These are phyloP conservation scores for Erodium maritimum DNA, from an alignment of 345 rosid species.

Conservation along the genomic window DNA sequence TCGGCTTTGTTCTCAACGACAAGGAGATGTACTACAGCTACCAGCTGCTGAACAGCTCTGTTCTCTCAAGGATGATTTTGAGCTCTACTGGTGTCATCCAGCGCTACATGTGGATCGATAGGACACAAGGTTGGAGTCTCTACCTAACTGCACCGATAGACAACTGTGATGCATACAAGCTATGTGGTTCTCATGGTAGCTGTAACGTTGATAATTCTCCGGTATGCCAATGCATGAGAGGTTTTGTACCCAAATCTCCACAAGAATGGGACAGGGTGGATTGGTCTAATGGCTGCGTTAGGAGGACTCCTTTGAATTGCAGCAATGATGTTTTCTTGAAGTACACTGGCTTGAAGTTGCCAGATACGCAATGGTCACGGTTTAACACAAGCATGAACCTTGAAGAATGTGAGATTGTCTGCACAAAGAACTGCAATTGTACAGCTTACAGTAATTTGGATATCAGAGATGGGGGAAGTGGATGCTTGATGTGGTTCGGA, in stretches of 20 bases:
- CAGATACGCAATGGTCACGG: background rate
- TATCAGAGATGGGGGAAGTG: background rate
- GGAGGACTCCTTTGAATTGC: slow-evolving; percentile 20
- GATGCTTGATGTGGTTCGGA: slow-evolving; percentile 5
- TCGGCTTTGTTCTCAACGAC: slow-evolving; percentile 8
- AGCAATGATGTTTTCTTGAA: slow-evolving; percentile 13
- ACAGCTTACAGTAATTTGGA: slow-evolving; percentile 9
- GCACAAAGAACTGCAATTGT: slow-evolving; percentile 7
- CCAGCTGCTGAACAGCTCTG: background rate
- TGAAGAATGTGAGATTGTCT: background rate
- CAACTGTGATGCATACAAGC: slow-evolving; percentile 13
- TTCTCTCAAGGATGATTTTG: slow-evolving; percentile 6
- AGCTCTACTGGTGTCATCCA: slow-evolving; percentile 9
- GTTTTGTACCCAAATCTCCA: slow-evolving; percentile 17
- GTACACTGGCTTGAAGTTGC: slow-evolving; percentile 18
- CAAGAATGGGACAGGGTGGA: slow-evolving; percentile 14
- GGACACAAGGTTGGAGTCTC: background rate
- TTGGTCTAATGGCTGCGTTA: slow-evolving; percentile 21
- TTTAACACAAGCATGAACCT: rapidly evolving
- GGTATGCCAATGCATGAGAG: slow-evolving; percentile 20
- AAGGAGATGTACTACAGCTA: slow-evolving; percentile 10
- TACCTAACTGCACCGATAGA: slow-evolving; percentile 18
- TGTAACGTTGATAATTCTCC: slow-evolving; percentile 5
- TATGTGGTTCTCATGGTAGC: slow-evolving; percentile 22
- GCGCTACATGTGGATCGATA: slow-evolving; percentile 7